Percentiles rank a stretch among this genome's conserved stretches.
Conservation (phyloP, 768 basidiomycete genomes). For the Panaeolus cyanescens region DNA sequence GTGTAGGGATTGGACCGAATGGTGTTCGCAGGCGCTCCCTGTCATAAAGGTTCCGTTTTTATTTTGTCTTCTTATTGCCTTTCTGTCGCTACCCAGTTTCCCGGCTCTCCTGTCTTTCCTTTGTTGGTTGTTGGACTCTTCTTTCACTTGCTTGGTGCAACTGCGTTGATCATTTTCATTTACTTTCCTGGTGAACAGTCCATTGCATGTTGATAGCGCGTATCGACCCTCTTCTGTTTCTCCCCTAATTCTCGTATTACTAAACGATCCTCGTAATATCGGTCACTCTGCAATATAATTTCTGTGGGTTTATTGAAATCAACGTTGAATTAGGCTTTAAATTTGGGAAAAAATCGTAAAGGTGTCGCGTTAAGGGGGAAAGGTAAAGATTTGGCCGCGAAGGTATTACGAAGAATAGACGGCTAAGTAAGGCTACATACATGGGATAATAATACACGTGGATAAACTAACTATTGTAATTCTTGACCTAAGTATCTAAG, state of each 20-base stretch:
- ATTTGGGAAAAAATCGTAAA: neutral
- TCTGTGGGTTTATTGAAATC: neutral
- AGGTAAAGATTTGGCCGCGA: neutral
- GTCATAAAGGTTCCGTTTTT: neutral
- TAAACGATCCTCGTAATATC: neutral
- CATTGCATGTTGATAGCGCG: neutral
- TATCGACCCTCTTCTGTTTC: neutral
- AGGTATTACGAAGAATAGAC: too few species aligned
- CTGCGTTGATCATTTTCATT: neutral
- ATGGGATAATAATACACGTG: neutral
- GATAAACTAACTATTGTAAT: neutral
- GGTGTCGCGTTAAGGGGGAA: neutral
- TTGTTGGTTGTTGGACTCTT: neutral
- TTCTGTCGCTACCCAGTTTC: neutral
- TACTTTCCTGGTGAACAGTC: neutral
- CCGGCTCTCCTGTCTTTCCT: too few species aligned
- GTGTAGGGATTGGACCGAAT: constrained; percentile 22
- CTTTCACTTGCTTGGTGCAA: neutral
- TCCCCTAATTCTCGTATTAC: neutral
- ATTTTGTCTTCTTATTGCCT: neutral
- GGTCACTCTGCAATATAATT: too few species aligned
- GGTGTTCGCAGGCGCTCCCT: constrained; percentile 9
- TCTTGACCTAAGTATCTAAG: neutral
- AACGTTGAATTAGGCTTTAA: neutral
- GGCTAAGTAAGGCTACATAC: neutral